These are phyloP conservation scores for Citrus unshiu DNA, from an alignment of 345 rosid genomes.

Conservation along the genomic window DNA sequence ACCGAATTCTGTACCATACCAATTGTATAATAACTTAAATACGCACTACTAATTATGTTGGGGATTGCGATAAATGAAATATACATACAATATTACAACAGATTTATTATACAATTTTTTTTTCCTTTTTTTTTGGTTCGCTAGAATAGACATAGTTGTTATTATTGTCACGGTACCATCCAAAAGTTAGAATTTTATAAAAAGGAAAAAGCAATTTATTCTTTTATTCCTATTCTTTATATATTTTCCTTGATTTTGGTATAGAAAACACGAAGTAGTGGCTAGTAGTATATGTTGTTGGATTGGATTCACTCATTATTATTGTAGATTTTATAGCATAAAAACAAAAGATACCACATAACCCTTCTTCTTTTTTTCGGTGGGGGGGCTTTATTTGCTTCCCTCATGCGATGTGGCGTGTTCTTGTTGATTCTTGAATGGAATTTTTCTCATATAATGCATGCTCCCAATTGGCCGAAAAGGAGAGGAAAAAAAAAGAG, in stretches of 20 bases:
- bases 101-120: too few species aligned
- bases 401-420: background rate
- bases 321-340: too few species aligned
- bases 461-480: background rate
- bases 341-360: too few species aligned
- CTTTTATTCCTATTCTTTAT: background rate
- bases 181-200: background rate
- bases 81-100: too few species aligned
- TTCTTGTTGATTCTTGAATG: background rate
- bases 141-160: background rate
- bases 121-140: too few species aligned
- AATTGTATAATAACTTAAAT: too few species aligned
- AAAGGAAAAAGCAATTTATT: background rate
- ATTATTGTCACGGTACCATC: background rate
- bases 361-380: too few species aligned
- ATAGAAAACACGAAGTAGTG: background rate
- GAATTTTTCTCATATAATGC: background rate
- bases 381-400: too few species aligned
- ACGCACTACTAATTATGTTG: too few species aligned
- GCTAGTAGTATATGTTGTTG: background rate
- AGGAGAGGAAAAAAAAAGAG: background rate
- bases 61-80: too few species aligned
- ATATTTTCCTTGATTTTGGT: background rate
- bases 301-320: too few species aligned
- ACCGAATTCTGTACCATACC: too few species aligned